Base-by-base conservation (phyloP, 352 stramenopile species). In the Aphanomyces astaci region DNA sequence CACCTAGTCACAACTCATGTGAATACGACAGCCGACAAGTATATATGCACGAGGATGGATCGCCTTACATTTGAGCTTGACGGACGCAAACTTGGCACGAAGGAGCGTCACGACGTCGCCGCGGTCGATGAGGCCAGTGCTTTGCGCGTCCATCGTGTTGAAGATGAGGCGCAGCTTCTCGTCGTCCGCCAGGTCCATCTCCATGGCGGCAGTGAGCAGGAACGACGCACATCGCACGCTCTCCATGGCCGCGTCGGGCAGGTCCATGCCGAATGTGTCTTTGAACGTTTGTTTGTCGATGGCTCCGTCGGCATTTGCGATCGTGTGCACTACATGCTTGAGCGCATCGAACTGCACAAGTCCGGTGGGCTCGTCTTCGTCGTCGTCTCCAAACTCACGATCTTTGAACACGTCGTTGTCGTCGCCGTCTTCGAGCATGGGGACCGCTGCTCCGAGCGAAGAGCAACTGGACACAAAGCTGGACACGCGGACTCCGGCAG, bases 81-180 rank as follows among this genome's bases (percentile, higher is more conserved):
- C 53, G 28, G 53, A 31, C 31, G 19, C 11, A 31, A 46, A 62
- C 31, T 46, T 62, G 53, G 53, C n/a, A 2, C 36, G 11, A 3
- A 62, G 31, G 25, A 62, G 15, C 7, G 43, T 31, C 28, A 31
- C 53, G 32, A 62, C 32, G 28, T 62, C 19, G 51, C 24, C 39
- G 5, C 51, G 51, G 24, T 59, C 27, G 51, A 59, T 59, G 24
- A 9, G 10, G 11, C 51, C 51, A 7, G 51, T 48, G 13, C 31
- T 31, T 28, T 10, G 28, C 4, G 15, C 53, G 31, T 62, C 53
- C 53, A 62, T 62, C 15, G 53, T 46, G 31, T 62, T 31, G 11
- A 62, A 62, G 31, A 62, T 15, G 17, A 46, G 28, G 10, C n/a
- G 28, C 30, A 62, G 53, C 53, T 62, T 46, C n/a, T 31, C 32